Conservation (phyloP, 208 protist species). For the Leishmania lainsoni region DNA sequence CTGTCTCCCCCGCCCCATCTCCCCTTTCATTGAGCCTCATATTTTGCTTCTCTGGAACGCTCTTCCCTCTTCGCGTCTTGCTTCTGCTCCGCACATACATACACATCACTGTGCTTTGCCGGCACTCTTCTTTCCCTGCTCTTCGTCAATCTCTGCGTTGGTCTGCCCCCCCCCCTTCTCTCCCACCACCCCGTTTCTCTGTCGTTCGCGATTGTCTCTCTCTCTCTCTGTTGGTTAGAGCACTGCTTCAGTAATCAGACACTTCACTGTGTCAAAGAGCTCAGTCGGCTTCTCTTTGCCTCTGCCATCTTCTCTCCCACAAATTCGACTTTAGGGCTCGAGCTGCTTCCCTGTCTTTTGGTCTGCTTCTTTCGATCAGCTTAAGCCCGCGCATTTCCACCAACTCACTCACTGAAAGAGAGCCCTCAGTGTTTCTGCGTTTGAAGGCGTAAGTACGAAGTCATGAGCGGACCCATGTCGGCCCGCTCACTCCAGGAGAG, state of each 20-base stretch:
- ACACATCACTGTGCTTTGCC: no score
- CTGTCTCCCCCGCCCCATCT: neutral
- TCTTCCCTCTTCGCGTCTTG: neutral
- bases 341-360: no score
- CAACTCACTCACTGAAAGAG: neutral
- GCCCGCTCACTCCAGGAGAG: constrained; percentile 13
- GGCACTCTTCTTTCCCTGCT: neutral
- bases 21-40: no score
- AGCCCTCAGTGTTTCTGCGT: neutral
- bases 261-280: neutral
- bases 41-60: neutral
- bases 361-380: no score
- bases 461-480: constrained; percentile 15
- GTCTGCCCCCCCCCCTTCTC: neutral
- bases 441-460: neutral
- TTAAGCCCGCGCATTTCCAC: neutral
- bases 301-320: neutral
- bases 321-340: no score
- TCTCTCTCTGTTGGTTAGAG: neutral
- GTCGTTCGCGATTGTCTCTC: neutral
- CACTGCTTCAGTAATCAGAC: no score
- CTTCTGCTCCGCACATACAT: neutral
- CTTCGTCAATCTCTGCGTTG: neutral
- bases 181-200: neutral
- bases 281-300: neutral